Base-by-base conservation (phyloP, 1,139 yeast genomes). In the Yarrowia galli region DNA sequence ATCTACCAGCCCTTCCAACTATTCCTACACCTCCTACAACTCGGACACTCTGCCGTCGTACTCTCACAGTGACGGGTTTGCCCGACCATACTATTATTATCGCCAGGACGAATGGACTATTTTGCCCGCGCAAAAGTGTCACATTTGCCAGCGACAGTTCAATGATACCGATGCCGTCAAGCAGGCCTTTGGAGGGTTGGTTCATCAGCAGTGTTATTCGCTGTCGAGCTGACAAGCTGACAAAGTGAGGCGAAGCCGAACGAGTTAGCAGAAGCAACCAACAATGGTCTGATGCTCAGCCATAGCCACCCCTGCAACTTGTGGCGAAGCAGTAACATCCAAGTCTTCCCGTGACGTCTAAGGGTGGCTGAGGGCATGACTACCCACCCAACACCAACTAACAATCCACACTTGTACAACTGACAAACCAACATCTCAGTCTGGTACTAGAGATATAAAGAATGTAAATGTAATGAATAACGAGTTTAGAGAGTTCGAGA, bases 11-110 rank as follows among this genome's bases (percentile, higher is more conserved):
- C 56, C 56, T 7, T 51, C 56, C 15, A 18, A 18, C 20, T 35
- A 18, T 42, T 38, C 60, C 48, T 40, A 54, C 61, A 54, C 25
- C 22, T 40, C 46, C 48, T 54, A 54, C 61, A 54, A 40, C 22
- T 40, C 46, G 13, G 23, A 54, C 35, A 54, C 61, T 13, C 46
- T 54, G 35, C 46, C 61, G 2, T 13, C 28, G 0, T 53, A 53
- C 60, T 36, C 60, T 6, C 23, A 22, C 18, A 36, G 32, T 9
- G 61, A 40, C 18, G 46, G 46, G 8, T 54, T 54, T 22, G 46
- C 61, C 2, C 22, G 61, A 8, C 61, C 61, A 15, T 54, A 54
- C 25, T 40, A 23, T 7, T 54, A 40, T 18, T 54, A 54, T 13
- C n/a, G 32, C 16, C 46, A 54, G 32, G 45, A 22, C 35, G 61